A percentile compares a stretch with the other conserved stretches of the same genome.
phyloP scores from a whole-genome alignment of 768 basidiomycete genomes.

The Cystobasidium ongulense region DNA sequence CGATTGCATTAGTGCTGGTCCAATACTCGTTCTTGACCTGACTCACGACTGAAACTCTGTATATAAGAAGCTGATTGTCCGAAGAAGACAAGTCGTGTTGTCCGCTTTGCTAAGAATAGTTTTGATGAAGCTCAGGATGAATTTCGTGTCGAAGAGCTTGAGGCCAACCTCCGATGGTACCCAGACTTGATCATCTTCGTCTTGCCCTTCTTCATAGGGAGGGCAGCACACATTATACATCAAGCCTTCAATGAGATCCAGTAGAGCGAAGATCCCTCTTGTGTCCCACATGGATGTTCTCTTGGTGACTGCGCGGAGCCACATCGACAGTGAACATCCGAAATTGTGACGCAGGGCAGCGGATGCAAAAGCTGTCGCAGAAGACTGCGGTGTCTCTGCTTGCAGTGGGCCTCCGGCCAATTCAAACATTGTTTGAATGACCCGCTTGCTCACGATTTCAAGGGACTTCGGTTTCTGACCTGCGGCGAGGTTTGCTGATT shows the following conservation, averaged over 20 bases:
- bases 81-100: slow-evolving; percentile 48
- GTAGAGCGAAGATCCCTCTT: slow-evolving; percentile 48
- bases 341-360: slow-evolving; percentile 41
- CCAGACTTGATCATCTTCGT: slow-evolving; percentile 32
- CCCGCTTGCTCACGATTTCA: slow-evolving; percentile 49
- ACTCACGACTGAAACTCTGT: slow-evolving; percentile 47
- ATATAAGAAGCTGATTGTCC: slow-evolving; percentile 48
- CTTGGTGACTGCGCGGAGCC: slow-evolving; percentile 46
- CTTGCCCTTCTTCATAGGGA: slow-evolving; percentile 2
- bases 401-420: slow-evolving; percentile 40
- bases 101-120: slow-evolving; percentile 47
- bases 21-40: not conserved
- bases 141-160: slow-evolving; percentile 45
- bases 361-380: not conserved
- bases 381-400: slow-evolving; percentile 10
- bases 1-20: not conserved
- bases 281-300: slow-evolving; percentile 48
- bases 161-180: slow-evolving; percentile 34
- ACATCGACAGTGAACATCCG: slow-evolving; percentile 46
- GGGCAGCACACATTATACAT: slow-evolving; percentile 44
- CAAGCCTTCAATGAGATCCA: slow-evolving; percentile 48
- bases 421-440: slow-evolving; percentile 47
- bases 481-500: slow-evolving; percentile 47
- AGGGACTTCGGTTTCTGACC: slow-evolving; percentile 49
- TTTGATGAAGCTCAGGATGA: slow-evolving; percentile 46